Evolutionary conservation across 768 basidiomycete genomes (phyloP), one percentile per base, ranked within the genome.

Genomic region (Lentinus brumalis): DNA sequence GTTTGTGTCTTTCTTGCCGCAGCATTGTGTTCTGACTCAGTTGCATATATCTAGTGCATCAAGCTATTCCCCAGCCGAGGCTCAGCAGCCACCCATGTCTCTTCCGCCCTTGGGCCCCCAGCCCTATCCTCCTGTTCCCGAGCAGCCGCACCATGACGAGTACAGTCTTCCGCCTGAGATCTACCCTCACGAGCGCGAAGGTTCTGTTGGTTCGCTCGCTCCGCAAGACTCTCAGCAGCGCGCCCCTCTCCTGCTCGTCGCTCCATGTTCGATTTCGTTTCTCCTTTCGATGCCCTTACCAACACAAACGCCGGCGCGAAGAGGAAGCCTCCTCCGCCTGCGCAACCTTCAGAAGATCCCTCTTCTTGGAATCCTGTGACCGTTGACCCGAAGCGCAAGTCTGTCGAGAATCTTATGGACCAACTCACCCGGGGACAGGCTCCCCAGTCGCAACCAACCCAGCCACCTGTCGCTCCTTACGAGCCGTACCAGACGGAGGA

Each of bases 241-340:
- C 59, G 77, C 83, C 3, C 88, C 0, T 83, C 90, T 32, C 87
- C 88, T 44, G 83, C 87, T 26, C 88, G 86, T 67, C 87, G 89
- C 73, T 89, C 90, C 51, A 85, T 92, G 83, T 94, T 94, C 66
- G 91, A 93, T 41, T 94, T 91, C 62, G 81, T 88, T 52, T 92
- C 91, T 51, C 87, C 92, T 2, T 93, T 94, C 66, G 92, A 94
- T 66, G 91, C 89, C 29, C 81, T 94, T 49, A 80, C 75, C 15
- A 59, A 44, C n/a, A 64, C 85, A 8, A 75, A 80, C n/a, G 70
- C 82, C 10, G 70, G 71, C 44, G 72, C 82, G 56, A 89, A 88
- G 78, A 90, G 91, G 71, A 91, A 91, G 70, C 85, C 88, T 18
- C 83, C 83, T 3, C 88, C 86, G 11, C 62, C 77, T 61, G 56